Conservation (phyloP, 148 eudicot species). For the Diospyros lotus region DNA sequence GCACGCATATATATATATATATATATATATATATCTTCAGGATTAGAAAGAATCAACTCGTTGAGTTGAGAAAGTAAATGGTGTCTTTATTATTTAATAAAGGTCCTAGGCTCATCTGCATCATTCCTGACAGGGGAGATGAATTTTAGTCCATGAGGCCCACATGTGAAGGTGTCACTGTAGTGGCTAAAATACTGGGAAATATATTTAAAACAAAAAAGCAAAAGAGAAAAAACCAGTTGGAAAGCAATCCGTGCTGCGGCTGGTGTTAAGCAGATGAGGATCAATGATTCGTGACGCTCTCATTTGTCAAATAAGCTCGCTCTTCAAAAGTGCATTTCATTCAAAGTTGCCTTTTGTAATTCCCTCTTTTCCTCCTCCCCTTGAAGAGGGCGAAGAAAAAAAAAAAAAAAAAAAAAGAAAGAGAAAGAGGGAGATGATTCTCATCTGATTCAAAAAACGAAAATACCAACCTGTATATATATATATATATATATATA, state of each 20-base stretch:
- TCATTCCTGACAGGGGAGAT: too few relatives aligned
- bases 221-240: background rate
- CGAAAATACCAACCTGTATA: background rate
- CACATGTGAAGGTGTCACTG: too few relatives aligned
- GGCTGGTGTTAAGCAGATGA: background rate
- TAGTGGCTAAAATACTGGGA: too few relatives aligned
- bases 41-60: too few relatives aligned
- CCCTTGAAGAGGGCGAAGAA: background rate
- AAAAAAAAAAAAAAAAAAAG: background rate
- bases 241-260: conserved; percentile 5
- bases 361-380: background rate
- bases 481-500: background rate
- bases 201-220: too few relatives aligned
- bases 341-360: conserved; percentile 11
- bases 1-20: too few relatives aligned
- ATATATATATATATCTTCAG: too few relatives aligned
- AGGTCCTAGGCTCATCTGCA: too few relatives aligned
- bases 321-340: background rate
- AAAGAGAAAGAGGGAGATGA: conserved; percentile 9
- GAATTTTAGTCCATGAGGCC: too few relatives aligned
- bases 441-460: background rate
- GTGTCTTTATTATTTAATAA: too few relatives aligned
- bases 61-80: too few relatives aligned
- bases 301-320: too few relatives aligned
- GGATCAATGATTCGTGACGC: background rate